A percentile compares a stretch with the other conserved stretches of the same genome.
Conservation (phyloP, 148 eudicot genomes). For the Vaccinium darrowii region DNA sequence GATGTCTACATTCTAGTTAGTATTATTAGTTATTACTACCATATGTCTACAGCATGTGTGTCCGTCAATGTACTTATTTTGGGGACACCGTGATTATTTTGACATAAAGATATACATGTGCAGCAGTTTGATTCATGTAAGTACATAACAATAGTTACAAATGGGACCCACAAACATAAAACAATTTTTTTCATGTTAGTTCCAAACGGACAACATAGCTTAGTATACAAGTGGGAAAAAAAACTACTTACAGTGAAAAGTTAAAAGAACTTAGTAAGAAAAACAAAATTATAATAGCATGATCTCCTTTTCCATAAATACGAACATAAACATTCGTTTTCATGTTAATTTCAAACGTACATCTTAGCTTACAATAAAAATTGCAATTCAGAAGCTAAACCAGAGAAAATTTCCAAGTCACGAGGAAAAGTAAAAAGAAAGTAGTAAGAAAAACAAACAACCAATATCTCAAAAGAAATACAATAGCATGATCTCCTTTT, state of each 20-base stretch:
- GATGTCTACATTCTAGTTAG: not conserved
- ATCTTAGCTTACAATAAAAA: not conserved
- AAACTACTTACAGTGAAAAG: too few species aligned
- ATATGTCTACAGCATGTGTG: too few species aligned
- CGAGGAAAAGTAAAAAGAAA: too few species aligned
- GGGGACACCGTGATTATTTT: too few species aligned
- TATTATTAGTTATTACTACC: not conserved
- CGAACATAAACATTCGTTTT: not conserved
- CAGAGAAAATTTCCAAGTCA: too few species aligned
- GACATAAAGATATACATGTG: too few species aligned
- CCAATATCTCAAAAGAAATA: not conserved
- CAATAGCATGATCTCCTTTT: not conserved
- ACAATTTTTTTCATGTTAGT: not conserved
- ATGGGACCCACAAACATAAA: not conserved
- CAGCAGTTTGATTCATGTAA: too few species aligned
- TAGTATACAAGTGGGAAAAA: not conserved
- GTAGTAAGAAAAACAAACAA: too few species aligned
- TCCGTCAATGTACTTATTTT: too few species aligned
- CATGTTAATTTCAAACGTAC: not conserved
- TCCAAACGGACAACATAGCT: not conserved
- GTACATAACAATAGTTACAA: not conserved
- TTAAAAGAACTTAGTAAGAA: too few species aligned
- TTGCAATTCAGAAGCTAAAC: too few species aligned
- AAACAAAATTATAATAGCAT: not conserved
- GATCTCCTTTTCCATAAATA: not conserved